Percentiles rank a stretch among this genome's conserved stretches.
phyloP scores from a whole-genome alignment of 2,329 filamentous ascomycete genomes.

The Corynespora cassiicola region DNA sequence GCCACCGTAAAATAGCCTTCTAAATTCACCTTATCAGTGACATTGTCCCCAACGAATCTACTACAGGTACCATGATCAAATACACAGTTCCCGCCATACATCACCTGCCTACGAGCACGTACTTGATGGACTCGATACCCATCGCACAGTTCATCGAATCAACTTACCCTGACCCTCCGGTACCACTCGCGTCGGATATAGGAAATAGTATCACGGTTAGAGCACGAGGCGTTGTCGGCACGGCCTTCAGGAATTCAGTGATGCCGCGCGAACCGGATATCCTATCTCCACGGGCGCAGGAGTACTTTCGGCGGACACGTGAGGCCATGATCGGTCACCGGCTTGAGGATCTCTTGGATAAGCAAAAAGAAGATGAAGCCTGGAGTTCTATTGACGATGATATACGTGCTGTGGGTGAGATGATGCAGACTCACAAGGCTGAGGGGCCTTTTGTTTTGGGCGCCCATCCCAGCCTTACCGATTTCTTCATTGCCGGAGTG shows the following conservation, averaged over 20 bases:
- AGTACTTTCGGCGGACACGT: slow-evolving; percentile 49
- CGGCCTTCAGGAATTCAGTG: slow-evolving; percentile 36
- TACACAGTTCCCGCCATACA: slow-evolving; percentile 53
- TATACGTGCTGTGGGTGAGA: slow-evolving; percentile 34
- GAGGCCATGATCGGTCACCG: slow-evolving; percentile 43
- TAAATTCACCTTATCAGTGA: slow-evolving; percentile 20
- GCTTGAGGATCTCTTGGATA: slow-evolving; percentile 46
- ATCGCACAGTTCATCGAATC: slow-evolving; percentile 51
- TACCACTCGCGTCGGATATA: slow-evolving; percentile 45
- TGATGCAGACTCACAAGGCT: slow-evolving; percentile 42
- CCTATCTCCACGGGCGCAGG: slow-evolving; percentile 44
- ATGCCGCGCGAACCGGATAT: slow-evolving; percentile 48
- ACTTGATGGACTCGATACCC: slow-evolving; percentile 49
- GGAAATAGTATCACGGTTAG: slow-evolving; percentile 41
- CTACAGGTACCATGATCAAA: slow-evolving; percentile 27
- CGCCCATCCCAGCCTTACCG: slow-evolving; percentile 41
- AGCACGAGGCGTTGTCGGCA: slow-evolving; percentile 35
- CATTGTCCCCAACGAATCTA: slow-evolving; percentile 23
- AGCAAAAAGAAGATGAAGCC: slow-evolving; percentile 33
- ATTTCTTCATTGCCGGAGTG: slow-evolving; percentile 50
- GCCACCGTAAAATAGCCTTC: no score
- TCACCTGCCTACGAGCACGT: slow-evolving; percentile 47
- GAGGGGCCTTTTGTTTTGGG: slow-evolving; percentile 51
- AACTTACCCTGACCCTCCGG: slow-evolving; percentile 45
- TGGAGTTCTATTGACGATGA: slow-evolving; percentile 33